These are phyloP conservation scores for Hansenula sp. DNA, from an alignment of 1,139 yeast species.

Conservation along the genomic window DNA sequence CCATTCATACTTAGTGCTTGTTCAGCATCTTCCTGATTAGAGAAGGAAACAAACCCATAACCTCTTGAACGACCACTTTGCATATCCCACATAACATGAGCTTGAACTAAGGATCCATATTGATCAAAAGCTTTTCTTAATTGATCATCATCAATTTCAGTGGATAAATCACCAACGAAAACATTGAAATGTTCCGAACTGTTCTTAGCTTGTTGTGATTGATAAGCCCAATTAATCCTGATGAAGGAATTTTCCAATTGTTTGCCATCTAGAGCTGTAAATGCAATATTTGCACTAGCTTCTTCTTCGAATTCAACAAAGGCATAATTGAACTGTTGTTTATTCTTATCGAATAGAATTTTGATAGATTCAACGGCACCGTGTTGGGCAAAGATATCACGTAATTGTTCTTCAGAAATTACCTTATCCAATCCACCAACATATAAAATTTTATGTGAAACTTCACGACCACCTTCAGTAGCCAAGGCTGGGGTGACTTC, in stretches of 20 bases:
- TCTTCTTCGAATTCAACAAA: slow-evolving; percentile 70
- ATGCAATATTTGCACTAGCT: slow-evolving; percentile 59
- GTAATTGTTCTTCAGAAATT: slow-evolving; percentile 59
- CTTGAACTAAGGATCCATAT: slow-evolving; percentile 67
- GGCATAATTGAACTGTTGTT: slow-evolving; percentile 74
- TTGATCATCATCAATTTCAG: slow-evolving; percentile 78
- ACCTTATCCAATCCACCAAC: slow-evolving; percentile 72
- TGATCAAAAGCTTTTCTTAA: slow-evolving; percentile 56
- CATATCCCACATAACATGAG: slow-evolving; percentile 98
- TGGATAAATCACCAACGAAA: slow-evolving; percentile 83
- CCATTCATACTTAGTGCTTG: slow-evolving; percentile 79
- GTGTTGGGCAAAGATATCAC: slow-evolving; percentile 58
- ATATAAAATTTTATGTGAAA: slow-evolving; percentile 67
- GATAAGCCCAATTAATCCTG: slow-evolving; percentile 80
- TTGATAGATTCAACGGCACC: slow-evolving; percentile 63
- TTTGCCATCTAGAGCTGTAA: slow-evolving; percentile 56
- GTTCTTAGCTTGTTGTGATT: slow-evolving; percentile 58
- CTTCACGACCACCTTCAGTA: slow-evolving; percentile 75
- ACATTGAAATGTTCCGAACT: slow-evolving; percentile 60
- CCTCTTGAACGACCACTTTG: slow-evolving; percentile 89
- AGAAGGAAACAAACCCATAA: slow-evolving; percentile 87
- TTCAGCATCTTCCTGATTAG: slow-evolving; percentile 66
- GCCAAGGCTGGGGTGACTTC: slow-evolving; percentile 60
- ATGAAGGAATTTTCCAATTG: slow-evolving; percentile 49
- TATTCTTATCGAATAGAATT: slow-evolving; percentile 71